phyloP scores from a whole-genome alignment of 2,329 filamentous ascomycete species.

The Biscogniauxia mediterranea region DNA sequence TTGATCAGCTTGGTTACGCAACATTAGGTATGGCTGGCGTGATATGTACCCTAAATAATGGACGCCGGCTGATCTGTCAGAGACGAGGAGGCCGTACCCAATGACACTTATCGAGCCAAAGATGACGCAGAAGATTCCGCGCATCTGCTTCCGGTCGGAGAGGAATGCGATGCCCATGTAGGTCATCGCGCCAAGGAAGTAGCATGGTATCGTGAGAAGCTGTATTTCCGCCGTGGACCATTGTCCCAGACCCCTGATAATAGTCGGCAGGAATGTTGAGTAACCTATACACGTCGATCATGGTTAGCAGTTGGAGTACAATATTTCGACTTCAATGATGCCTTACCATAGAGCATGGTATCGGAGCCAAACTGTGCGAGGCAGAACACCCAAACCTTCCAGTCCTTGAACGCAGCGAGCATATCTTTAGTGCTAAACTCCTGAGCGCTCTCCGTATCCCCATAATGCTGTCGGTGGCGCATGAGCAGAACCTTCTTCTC shows the following conservation, averaged over 20 bases:
- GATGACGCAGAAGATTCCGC: conserved; percentile 62
- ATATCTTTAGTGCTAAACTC: conserved; percentile 60
- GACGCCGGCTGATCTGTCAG: conserved; percentile 56
- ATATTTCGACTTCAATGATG: background rate
- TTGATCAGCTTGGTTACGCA: no score
- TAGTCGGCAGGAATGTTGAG: conserved; percentile 75
- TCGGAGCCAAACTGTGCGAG: conserved; percentile 70
- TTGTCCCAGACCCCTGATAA: conserved; percentile 65
- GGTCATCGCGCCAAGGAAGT: conserved; percentile 66
- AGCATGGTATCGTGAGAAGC: conserved; percentile 76
- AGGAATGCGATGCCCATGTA: conserved; percentile 66
- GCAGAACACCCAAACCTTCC: conserved; percentile 72
- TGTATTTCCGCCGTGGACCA: conserved; percentile 67
- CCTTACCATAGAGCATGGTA: conserved; percentile 67
- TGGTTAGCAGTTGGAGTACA: conserved; percentile 3
- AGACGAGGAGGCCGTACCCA: conserved; percentile 68
- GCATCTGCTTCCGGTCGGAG: conserved; percentile 65
- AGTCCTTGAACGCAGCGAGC: conserved; percentile 65
- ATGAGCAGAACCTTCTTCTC: conserved; percentile 54
- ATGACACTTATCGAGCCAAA: conserved; percentile 63
- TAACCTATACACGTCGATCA: conserved; percentile 49
- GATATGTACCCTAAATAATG: conserved; percentile 61
- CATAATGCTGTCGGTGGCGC: conserved; percentile 41
- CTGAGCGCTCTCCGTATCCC: conserved; percentile 45
- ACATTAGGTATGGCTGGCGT: no score